Conservation (phyloP, 768 basidiomycete species). For the Auriscalpium orientale region DNA sequence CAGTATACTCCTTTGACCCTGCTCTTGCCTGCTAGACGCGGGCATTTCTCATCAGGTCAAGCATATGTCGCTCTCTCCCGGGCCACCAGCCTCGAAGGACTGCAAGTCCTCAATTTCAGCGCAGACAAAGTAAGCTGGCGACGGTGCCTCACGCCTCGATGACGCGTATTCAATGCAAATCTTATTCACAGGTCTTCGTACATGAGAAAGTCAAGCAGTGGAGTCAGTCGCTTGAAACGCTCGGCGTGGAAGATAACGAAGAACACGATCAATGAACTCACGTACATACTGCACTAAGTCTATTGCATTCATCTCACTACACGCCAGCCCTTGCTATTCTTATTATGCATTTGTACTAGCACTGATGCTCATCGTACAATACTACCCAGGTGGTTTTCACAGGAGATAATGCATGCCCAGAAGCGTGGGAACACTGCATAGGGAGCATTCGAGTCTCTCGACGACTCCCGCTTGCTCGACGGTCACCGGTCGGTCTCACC, state of each 20-base stretch:
- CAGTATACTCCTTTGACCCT: neutral
- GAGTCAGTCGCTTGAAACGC: constrained; percentile 59
- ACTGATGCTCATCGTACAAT: too few species aligned
- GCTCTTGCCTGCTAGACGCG: neutral
- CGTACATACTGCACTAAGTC: neutral
- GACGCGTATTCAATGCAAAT: neutral
- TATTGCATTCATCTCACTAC: neutral
- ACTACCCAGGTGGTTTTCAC: too few species aligned
- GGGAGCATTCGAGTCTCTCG: too few species aligned
- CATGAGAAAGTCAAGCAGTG: constrained; percentile 52
- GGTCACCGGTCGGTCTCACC: too few species aligned
- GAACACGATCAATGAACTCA: neutral
- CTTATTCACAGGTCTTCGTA: constrained; percentile 9
- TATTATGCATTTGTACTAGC: neutral
- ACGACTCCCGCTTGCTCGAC: too few species aligned
- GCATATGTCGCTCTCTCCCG: constrained; percentile 90
- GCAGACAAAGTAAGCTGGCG: constrained; percentile 48
- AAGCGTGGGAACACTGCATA: neutral
- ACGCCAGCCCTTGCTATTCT: neutral
- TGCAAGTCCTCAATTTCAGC: constrained; percentile 81
- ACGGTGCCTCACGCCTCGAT: neutral
- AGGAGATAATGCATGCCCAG: neutral
- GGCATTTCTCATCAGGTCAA: constrained; percentile 45
- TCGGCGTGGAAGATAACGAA: constrained; percentile 19
- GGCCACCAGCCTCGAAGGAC: constrained; percentile 75